A percentile compares a stretch with the other conserved stretches of the same genome.
These are phyloP conservation scores for Talaromyces liani DNA, from an alignment of 495 filamentous ascomycete genomes.

Conservation along the genomic window DNA sequence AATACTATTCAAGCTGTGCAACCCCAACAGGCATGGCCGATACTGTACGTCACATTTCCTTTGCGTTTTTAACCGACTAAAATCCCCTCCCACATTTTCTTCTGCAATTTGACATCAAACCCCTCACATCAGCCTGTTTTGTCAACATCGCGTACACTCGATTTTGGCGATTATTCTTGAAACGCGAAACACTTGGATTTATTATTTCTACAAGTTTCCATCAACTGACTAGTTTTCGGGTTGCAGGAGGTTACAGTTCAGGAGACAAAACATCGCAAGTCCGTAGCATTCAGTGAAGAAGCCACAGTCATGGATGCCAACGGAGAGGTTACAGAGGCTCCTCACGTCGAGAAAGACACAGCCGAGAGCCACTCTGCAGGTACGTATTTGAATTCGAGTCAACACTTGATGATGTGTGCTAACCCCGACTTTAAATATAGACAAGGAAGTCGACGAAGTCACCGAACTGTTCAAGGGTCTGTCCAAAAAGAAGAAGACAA, in stretches of 20 bases:
- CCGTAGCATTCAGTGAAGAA: constrained; percentile 82
- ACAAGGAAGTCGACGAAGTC: constrained; percentile 64
- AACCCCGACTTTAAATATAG: constrained; percentile 14
- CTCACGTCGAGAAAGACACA: constrained; percentile 57
- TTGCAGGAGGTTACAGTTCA: constrained; percentile 24
- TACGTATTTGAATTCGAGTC: constrained; percentile 23
- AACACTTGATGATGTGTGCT: background rate
- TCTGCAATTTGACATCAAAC: background rate
- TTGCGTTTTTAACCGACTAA: constrained; percentile 22
- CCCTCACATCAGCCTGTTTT: background rate
- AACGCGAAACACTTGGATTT: background rate
- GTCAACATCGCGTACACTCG: background rate
- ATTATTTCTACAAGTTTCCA: background rate
- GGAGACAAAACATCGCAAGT: constrained; percentile 63
- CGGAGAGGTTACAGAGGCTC: constrained; percentile 68
- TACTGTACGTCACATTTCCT: constrained; percentile 47
- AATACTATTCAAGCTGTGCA: background rate
- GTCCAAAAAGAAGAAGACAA: constrained; percentile 78
- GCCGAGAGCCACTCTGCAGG: constrained; percentile 61
- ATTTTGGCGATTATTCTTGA: background rate
- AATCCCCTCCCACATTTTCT: constrained; percentile 37
- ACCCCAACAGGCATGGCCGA: constrained; percentile 25
- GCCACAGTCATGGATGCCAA: constrained; percentile 76
- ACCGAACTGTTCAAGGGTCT: constrained; percentile 73
- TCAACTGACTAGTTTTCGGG: constrained; percentile 2